These are phyloP conservation scores for Clonostachys rosea DNA, from an alignment of 2,329 filamentous ascomycete genomes.

Conservation along the genomic window DNA sequence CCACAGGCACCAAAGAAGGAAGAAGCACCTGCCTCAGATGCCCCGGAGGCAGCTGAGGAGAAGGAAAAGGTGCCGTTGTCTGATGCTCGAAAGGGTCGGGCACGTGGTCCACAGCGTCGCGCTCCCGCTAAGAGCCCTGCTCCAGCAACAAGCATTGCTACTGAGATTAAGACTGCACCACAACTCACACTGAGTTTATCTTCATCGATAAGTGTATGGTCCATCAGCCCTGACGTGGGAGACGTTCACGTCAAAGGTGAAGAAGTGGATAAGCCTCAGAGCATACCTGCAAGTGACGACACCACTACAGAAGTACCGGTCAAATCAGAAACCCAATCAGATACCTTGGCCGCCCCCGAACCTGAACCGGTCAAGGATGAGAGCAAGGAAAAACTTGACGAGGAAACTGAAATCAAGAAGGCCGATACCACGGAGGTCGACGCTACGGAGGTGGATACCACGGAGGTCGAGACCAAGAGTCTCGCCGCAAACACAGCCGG, in stretches of 20 bases:
- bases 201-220: slow-evolving; percentile 28
- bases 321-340: background rate
- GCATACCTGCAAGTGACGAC: background rate
- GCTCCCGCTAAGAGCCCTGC: slow-evolving; percentile 48
- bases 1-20: slow-evolving; percentile 77
- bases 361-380: background rate
- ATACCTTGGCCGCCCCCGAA: background rate
- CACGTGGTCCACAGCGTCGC: slow-evolving; percentile 79
- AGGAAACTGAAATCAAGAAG: background rate
- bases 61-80: slow-evolving; percentile 74
- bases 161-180: slow-evolving; percentile 20
- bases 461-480: slow-evolving; percentile 20
- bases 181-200: slow-evolving; percentile 33
- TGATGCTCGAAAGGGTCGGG: slow-evolving; percentile 87
- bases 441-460: background rate
- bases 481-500: slow-evolving; percentile 35
- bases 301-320: background rate
- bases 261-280: slow-evolving; percentile 2
- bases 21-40: slow-evolving; percentile 55
- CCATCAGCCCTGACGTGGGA: slow-evolving; percentile 45
- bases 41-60: slow-evolving; percentile 43
- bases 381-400: slow-evolving; percentile 3
- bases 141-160: slow-evolving; percentile 21
- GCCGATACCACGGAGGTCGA: background rate
- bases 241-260: slow-evolving; percentile 21